Evolutionary conservation across 164 flowering plant genomes (phyloP).

Genomic region (Stephania yunnanensis): DNA sequence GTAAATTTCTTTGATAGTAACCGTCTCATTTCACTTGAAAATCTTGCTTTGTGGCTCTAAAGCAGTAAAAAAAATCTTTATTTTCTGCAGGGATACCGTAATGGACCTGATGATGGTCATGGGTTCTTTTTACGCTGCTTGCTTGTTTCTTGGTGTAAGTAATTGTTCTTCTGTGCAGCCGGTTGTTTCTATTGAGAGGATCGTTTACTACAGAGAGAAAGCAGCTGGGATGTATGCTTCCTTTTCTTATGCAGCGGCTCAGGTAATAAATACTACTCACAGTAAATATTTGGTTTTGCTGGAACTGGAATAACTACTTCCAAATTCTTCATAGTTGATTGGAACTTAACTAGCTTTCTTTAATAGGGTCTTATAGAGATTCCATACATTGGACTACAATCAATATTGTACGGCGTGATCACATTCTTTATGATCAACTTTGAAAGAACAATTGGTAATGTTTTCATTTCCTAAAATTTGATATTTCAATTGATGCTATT

Average conservation of each 20-base stretch:
- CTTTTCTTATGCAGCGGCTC: constrained; percentile 75
- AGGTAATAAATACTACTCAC: constrained; percentile 36
- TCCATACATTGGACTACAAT: too few relatives aligned
- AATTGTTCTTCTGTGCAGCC: constrained; percentile 88
- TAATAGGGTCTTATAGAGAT: too few relatives aligned
- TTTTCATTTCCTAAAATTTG: too few relatives aligned
- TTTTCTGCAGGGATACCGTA: constrained; percentile 40
- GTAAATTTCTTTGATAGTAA: constrained; percentile 23
- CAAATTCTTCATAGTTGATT: too few relatives aligned
- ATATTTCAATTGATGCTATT: too few relatives aligned
- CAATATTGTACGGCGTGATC: too few relatives aligned
- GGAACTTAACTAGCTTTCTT: too few relatives aligned
- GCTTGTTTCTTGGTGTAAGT: constrained; percentile 73
- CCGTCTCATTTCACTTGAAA: neutral
- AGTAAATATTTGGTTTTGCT: too few relatives aligned
- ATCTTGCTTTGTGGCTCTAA: neutral
- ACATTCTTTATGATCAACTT: too few relatives aligned
- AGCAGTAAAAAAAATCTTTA: neutral
- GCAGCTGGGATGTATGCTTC: constrained; percentile 91
- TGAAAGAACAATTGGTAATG: too few relatives aligned
- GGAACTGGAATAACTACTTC: too few relatives aligned
- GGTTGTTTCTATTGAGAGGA: constrained; percentile 74
- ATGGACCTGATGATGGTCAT: too few relatives aligned
- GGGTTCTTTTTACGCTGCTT: constrained; percentile 79
- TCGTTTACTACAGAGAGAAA: constrained; percentile 82